Evolutionary conservation across 2,329 filamentous ascomycete genomes (phyloP).

Genomic region (Cladosporium sp.): DNA sequence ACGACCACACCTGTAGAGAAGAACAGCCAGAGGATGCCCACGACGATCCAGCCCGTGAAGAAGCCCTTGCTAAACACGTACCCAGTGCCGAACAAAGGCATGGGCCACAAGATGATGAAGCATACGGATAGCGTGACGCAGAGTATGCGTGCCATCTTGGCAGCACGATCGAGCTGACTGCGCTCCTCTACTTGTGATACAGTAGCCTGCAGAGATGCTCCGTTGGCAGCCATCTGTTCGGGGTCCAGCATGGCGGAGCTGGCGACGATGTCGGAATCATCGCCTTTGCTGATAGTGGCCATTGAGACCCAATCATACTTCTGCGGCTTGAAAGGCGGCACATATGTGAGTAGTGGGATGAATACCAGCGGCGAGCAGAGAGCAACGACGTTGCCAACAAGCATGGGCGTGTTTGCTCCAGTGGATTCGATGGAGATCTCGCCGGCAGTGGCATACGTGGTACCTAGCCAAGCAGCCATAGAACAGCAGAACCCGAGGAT

Average conservation of each 20-base stretch:
- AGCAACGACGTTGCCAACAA: slow-evolving; percentile 79
- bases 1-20: slow-evolving; percentile 71
- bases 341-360: slow-evolving; percentile 69
- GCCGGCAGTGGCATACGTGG: slow-evolving; percentile 66
- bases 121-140: slow-evolving; percentile 67
- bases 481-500: slow-evolving; percentile 68
- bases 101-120: slow-evolving; percentile 82
- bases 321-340: slow-evolving; percentile 59
- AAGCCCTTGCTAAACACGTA: slow-evolving; percentile 83
- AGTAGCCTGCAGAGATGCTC: slow-evolving; percentile 27
- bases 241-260: slow-evolving; percentile 62
- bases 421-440: slow-evolving; percentile 69
- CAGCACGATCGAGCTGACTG: slow-evolving; percentile 40
- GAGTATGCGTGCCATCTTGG: slow-evolving; percentile 55
- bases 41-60: slow-evolving; percentile 56
- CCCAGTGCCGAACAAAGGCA: slow-evolving; percentile 80
- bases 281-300: slow-evolving; percentile 71
- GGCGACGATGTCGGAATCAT: slow-evolving; percentile 69
- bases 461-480: slow-evolving; percentile 73
- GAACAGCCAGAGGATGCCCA: slow-evolving; percentile 53
- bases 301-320: slow-evolving; percentile 84
- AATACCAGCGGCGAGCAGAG: slow-evolving; percentile 73
- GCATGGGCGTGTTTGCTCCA: slow-evolving; percentile 77
- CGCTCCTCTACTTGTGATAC: slow-evolving; percentile 46
- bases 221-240: slow-evolving; percentile 60